Conservation (phyloP, 2,329 filamentous ascomycete genomes). For the Ceratocystis ficicola region DNA sequence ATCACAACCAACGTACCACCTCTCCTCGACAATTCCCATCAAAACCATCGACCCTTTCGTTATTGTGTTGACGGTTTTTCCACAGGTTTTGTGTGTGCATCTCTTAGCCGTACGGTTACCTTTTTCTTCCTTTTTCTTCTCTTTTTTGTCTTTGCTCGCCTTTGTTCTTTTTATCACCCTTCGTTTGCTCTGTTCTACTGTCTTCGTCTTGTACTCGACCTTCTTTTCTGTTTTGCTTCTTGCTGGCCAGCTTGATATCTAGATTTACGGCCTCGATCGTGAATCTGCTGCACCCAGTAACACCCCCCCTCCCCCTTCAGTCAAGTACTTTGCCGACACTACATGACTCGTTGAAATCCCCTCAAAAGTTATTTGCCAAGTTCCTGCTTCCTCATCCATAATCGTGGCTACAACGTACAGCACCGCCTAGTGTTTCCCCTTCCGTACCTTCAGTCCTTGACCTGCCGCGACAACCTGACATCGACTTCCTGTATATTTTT, state of each 20-base stretch:
- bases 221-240: slow-evolving; percentile 8
- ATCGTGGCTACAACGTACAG: neutral
- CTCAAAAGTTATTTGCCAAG: slow-evolving; percentile 5
- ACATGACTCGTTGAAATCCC: neutral
- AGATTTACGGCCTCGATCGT: slow-evolving; percentile 14
- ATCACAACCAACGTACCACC: slow-evolving; percentile 20
- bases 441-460: neutral
- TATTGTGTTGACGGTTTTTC: slow-evolving; percentile 15
- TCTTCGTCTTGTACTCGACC: slow-evolving; percentile 11
- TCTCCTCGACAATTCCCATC: slow-evolving; percentile 21
- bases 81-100: slow-evolving; percentile 22
- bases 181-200: neutral
- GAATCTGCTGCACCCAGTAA: slow-evolving; percentile 18
- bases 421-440: neutral
- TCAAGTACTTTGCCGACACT: slow-evolving; percentile 3
- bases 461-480: neutral
- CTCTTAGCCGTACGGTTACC: slow-evolving; percentile 9
- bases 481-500: slow-evolving; percentile 10
- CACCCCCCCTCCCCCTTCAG: neutral
- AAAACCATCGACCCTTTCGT: slow-evolving; percentile 16
- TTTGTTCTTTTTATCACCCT: slow-evolving; percentile 3
- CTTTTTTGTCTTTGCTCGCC: slow-evolving; percentile 10
- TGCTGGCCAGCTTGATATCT: slow-evolving; percentile 19
- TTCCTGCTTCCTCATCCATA: neutral
- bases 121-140: slow-evolving; percentile 14